Percentiles rank a stretch among this genome's conserved stretches.
Evolutionary conservation across 2,329 filamentous ascomycete species (phyloP).

Genomic region (Zymoseptoria crescenta): DNA sequence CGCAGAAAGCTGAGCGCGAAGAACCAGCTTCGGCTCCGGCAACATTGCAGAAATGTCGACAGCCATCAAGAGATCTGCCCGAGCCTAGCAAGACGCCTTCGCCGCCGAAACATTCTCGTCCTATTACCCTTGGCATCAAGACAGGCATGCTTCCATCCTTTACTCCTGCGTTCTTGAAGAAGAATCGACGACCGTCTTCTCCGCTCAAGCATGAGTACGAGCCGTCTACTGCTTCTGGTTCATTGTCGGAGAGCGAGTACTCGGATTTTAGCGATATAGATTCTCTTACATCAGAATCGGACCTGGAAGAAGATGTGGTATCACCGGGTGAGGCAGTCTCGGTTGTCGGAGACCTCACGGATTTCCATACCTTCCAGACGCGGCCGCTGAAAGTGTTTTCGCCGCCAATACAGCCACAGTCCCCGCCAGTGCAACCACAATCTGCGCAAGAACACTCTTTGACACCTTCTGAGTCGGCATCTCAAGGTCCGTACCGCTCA

Average conservation of each 20-base stretch:
- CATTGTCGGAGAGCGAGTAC: conserved; percentile 50
- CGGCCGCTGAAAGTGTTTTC: conserved; percentile 27
- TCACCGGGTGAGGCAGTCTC: conserved; percentile 17
- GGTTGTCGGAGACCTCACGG: conserved; percentile 27
- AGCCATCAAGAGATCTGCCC: conserved; percentile 4
- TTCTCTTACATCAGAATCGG: conserved; percentile 42
- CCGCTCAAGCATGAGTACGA: conserved; percentile 96
- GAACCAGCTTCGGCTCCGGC: conserved; percentile 28
- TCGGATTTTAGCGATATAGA: conserved; percentile 42
- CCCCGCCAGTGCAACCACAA: conserved; percentile 4
- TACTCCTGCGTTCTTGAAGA: conserved; percentile 30
- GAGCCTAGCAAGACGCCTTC: conserved; percentile 17
- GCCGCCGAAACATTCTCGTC: conserved; percentile 22
- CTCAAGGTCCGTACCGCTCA: conserved; percentile 60
- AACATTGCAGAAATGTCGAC: conserved; percentile 27
- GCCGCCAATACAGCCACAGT: conserved; percentile 8
- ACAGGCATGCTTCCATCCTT: conserved; percentile 25
- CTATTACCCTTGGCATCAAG: conserved; percentile 17
- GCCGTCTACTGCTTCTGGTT: conserved; percentile 65
- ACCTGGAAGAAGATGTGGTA: conserved; percentile 47
- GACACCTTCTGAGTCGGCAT: conserved; percentile 73
- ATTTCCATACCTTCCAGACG: conserved; percentile 26
- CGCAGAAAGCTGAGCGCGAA: conserved; percentile 14
- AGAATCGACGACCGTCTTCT: conserved; percentile 71
- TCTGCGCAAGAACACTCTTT: conserved; percentile 33